Base-by-base conservation (phyloP, 371 early-diverging fungal genomes). In the Dichotomocladium elegans region DNA sequence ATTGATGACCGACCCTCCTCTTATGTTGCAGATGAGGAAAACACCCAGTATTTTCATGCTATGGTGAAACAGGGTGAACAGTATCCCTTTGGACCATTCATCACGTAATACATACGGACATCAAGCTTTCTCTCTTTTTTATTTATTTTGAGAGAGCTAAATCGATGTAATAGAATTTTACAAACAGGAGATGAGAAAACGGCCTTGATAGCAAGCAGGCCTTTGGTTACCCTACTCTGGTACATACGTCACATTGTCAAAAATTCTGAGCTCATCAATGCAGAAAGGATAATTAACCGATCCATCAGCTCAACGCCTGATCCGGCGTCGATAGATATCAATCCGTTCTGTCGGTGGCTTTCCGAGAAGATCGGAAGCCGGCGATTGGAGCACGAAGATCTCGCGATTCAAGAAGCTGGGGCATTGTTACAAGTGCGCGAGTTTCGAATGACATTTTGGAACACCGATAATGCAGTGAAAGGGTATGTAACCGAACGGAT, bases 131-230 rank as follows among this genome's bases (percentile, higher is more conserved):
- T 52, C n/a, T n/a, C n/a, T n/a, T n/a, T n/a, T n/a, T n/a, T n/a
- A n/a, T n/a, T n/a, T n/a, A n/a, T n/a, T n/a, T n/a, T n/a, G n/a
- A n/a, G n/a, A n/a, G n/a, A n/a, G n/a, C n/a, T n/a, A n/a, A n/a
- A n/a, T n/a, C n/a, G n/a, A n/a, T n/a, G n/a, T n/a, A n/a, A n/a
- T n/a, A 89, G 91, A 54, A 83, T 87, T 31, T 68, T 94, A 42
- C 73, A 82, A 40, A 81, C 83, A 47, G 88, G 91, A 29, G 97
- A 97, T 61, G 95, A 97, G 19, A 93, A 88, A 63, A 70, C 91
- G 47, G 85, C 87, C 15, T 75, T 97, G 29, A 87, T 93, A 68
- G 80, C 93, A 0, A 85, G 88, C 58, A 95, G 92, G 70, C 85
- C 94, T 29, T 55, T 92, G 55, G 85, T 90, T 0, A 81, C 79